A percentile compares a stretch with the other conserved stretches of the same genome.
Conservation (phyloP, 805 yeast species). For the Lipomyces starkeyi region DNA sequence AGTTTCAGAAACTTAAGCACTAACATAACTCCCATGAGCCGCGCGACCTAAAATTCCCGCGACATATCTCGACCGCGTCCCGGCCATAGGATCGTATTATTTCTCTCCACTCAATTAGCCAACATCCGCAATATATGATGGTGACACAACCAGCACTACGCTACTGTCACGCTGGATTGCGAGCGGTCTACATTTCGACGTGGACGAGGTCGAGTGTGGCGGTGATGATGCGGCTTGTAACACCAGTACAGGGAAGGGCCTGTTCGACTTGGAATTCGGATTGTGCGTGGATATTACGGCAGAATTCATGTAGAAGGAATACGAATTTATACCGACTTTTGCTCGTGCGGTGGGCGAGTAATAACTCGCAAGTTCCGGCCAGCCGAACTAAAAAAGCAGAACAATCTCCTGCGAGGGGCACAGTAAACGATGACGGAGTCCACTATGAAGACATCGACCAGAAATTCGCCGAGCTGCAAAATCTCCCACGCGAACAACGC, state of each 20-base stretch:
- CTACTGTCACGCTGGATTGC: neutral
- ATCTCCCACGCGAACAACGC: conserved; percentile 21
- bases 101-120: neutral
- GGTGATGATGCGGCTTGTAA: neutral
- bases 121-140: neutral
- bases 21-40: neutral
- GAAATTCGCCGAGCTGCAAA: neutral
- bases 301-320: neutral
- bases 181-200: neutral
- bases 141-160: neutral
- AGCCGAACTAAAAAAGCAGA: neutral
- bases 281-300: neutral
- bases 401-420: neutral
- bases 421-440: neutral
- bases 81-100: neutral
- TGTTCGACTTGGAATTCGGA: neutral
- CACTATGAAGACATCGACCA: neutral
- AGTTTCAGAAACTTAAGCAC: neutral
- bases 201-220: neutral
- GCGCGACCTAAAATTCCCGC: neutral
- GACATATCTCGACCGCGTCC: neutral
- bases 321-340: neutral
- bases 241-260: neutral
- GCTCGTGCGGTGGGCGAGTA: neutral
- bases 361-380: neutral